Percentiles rank a stretch among this genome's conserved stretches.
phyloP scores from a whole-genome alignment of 495 filamentous ascomycete species.

The Penicillium tannophilum region DNA sequence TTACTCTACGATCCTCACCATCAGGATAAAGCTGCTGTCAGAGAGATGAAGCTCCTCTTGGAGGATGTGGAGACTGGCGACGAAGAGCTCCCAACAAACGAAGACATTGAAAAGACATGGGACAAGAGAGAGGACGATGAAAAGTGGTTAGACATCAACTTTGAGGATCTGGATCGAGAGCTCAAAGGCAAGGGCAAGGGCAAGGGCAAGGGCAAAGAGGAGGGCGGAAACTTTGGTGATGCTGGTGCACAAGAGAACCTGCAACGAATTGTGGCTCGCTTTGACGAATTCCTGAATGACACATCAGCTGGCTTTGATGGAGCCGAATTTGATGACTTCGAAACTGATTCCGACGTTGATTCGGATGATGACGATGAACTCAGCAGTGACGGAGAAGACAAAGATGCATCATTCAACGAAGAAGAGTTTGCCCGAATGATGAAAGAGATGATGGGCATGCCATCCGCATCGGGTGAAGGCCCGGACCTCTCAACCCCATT shows the following conservation, averaged over 20 bases:
- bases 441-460: constrained; percentile 93
- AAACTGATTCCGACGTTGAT: constrained; percentile 55
- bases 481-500: constrained; percentile 25
- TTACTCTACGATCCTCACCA: constrained; percentile 66
- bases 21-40: constrained; percentile 62
- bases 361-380: constrained; percentile 56
- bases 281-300: constrained; percentile 91
- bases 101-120: constrained; percentile 71
- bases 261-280: constrained; percentile 84
- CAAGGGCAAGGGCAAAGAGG: constrained; percentile 32
- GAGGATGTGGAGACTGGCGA: constrained; percentile 69
- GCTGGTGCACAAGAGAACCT: constrained; percentile 77
- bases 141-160: constrained; percentile 91
- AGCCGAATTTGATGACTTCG: constrained; percentile 72
- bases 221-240: constrained; percentile 70
- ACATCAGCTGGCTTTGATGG: constrained; percentile 78
- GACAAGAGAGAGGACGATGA: constrained; percentile 72
- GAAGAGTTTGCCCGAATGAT: constrained; percentile 84
- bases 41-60: constrained; percentile 73
- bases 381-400: constrained; percentile 66
- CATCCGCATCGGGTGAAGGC: constrained; percentile 38
- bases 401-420: constrained; percentile 79
- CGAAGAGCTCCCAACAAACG: constrained; percentile 65
- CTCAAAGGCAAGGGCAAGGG: constrained; percentile 57
- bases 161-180: constrained; percentile 82